Percentiles rank a stretch among this genome's conserved stretches.
These are phyloP conservation scores for Epichloe brachyelytri DNA, from an alignment of 2,329 filamentous ascomycete species.

Conservation along the genomic window DNA sequence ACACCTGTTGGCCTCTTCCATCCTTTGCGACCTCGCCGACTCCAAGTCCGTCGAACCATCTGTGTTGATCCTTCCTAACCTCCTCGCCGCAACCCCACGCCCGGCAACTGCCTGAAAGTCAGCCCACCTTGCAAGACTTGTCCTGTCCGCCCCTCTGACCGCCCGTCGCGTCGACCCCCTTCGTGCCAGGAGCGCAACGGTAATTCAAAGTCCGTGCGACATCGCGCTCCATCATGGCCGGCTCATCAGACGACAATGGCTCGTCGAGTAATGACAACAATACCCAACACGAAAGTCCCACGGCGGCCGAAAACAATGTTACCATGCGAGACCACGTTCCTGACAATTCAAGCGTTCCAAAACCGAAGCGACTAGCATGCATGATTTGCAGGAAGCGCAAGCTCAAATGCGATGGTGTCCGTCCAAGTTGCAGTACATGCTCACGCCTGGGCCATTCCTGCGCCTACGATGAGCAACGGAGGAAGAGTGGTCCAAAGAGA, in stretches of 20 bases:
- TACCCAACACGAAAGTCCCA: conserved; percentile 16
- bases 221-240: conserved; percentile 16
- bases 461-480: conserved; percentile 81
- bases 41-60: not conserved
- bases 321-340: conserved; percentile 26
- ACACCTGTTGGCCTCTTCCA: not conserved
- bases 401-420: conserved; percentile 73
- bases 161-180: not conserved
- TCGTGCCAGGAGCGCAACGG: not conserved
- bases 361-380: conserved; percentile 88
- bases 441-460: conserved; percentile 76
- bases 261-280: conserved; percentile 20
- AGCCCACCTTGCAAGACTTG: not conserved
- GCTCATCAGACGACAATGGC: conserved; percentile 26
- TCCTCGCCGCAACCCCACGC: conserved; percentile 1
- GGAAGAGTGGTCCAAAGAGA: conserved; percentile 88
- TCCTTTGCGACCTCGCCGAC: not conserved
- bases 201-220: not conserved
- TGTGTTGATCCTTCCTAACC: not conserved
- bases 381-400: conserved; percentile 90
- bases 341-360: conserved; percentile 49
- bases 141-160: not conserved
- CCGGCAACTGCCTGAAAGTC: not conserved
- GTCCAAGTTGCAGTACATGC: conserved; percentile 81
- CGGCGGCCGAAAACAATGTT: conserved; percentile 22